phyloP scores from a whole-genome alignment of 805 yeast species.

The Ogataea pini region DNA sequence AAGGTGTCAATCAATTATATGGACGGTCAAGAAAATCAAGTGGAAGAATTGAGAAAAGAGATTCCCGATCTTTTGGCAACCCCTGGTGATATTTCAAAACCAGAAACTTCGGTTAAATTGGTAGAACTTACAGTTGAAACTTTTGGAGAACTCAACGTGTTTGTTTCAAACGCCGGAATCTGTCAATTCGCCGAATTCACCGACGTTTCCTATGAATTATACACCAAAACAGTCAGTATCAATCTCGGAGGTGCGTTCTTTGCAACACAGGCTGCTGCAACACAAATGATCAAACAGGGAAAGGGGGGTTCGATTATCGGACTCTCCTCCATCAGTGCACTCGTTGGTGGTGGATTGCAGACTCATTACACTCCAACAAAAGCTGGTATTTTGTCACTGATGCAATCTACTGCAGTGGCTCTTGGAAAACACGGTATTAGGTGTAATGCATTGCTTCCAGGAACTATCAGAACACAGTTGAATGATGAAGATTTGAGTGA shows the following conservation, averaged over 20 bases:
- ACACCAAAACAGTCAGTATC: slow-evolving; percentile 38
- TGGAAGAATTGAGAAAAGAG: slow-evolving; percentile 27
- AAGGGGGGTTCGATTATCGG: slow-evolving; percentile 51
- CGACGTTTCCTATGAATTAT: slow-evolving; percentile 41
- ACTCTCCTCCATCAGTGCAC: slow-evolving; percentile 42
- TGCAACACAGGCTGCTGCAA: slow-evolving; percentile 49
- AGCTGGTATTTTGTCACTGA: slow-evolving; percentile 46
- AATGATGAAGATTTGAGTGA: slow-evolving; percentile 45
- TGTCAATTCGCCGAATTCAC: slow-evolving; percentile 44
- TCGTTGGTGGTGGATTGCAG: slow-evolving; percentile 48
- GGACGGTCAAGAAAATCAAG: slow-evolving; percentile 24
- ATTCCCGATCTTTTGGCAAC: slow-evolving; percentile 38
- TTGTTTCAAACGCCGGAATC: slow-evolving; percentile 50
- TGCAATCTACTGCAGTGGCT: slow-evolving; percentile 46
- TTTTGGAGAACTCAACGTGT: slow-evolving; percentile 43
- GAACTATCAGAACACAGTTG: slow-evolving; percentile 44
- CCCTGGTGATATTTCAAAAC: slow-evolving; percentile 46
- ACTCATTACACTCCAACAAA: slow-evolving; percentile 51
- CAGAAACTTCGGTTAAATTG: slow-evolving; percentile 38
- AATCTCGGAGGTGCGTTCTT: slow-evolving; percentile 47
- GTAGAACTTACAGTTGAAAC: slow-evolving; percentile 35
- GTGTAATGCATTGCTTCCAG: slow-evolving; percentile 48
- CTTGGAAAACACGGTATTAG: slow-evolving; percentile 45
- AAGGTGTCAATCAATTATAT: slow-evolving; percentile 40
- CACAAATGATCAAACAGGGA: slow-evolving; percentile 45